Conservation (phyloP, 2,329 filamentous ascomycete genomes). For the Phaeophleospora eucalypticola region DNA sequence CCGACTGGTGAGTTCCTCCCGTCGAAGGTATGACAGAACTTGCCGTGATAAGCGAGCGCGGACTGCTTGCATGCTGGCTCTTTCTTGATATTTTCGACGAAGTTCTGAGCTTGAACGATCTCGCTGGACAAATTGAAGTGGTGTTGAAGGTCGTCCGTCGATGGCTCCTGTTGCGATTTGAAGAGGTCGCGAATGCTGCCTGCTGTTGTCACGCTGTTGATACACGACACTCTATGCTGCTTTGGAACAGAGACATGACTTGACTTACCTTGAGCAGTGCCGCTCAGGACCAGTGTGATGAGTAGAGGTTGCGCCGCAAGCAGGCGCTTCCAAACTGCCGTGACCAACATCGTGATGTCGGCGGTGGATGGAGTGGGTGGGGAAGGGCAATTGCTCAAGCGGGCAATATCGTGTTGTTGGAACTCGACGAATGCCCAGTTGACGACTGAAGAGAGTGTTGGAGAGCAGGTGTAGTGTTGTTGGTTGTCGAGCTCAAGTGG, state of each 20-base stretch:
- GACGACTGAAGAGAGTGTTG: background rate
- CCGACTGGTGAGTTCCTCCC: too few species aligned
- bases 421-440: background rate
- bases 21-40: conserved; percentile 51
- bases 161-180: too few species aligned
- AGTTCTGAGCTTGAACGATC: too few species aligned
- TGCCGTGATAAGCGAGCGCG: conserved; percentile 49
- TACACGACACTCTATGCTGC: background rate
- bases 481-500: too few species aligned
- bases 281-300: background rate
- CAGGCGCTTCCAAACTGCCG: background rate
- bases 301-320: background rate
- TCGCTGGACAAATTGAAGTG: too few species aligned
- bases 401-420: background rate
- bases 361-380: background rate
- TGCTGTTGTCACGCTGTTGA: background rate
- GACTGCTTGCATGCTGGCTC: conserved; percentile 51
- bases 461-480: too few species aligned
- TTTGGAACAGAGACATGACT: background rate
- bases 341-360: conserved; percentile 7
- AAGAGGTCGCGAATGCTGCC: conserved; percentile 23
- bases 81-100: too few species aligned
- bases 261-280: background rate
- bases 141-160: too few species aligned
- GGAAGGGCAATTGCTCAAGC: background rate